Evolutionary conservation across 495 filamentous ascomycete genomes (phyloP).

Genomic region (Penicillium verhagenii): DNA sequence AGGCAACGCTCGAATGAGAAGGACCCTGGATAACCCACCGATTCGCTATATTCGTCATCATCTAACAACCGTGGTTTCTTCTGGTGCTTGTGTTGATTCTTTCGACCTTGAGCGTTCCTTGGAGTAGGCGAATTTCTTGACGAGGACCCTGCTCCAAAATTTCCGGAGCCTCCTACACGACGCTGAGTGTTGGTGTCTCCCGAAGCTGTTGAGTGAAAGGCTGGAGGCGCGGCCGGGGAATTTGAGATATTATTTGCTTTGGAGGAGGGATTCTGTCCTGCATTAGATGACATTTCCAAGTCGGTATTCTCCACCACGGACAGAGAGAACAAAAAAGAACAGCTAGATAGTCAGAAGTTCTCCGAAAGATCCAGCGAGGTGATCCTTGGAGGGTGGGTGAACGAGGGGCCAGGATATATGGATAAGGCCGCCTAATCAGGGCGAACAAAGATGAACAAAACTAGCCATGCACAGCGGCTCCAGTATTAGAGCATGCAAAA

Average conservation of each 20-base stretch:
- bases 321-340: background rate
- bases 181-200: conserved; percentile 57
- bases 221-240: conserved; percentile 36
- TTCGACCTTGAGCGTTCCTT: conserved; percentile 71
- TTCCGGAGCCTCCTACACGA: conserved; percentile 62
- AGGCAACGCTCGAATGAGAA: conserved; percentile 6
- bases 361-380: background rate
- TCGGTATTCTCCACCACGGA: background rate
- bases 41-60: conserved; percentile 84
- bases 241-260: conserved; percentile 47
- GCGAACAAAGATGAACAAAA: background rate
- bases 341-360: background rate
- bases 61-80: conserved; percentile 56
- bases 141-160: conserved; percentile 58
- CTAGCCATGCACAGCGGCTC: conserved; percentile 6
- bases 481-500: background rate
- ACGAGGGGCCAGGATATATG: background rate
- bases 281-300: conserved; percentile 51
- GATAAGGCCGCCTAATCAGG: conserved; percentile 3
- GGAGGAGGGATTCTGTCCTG: conserved; percentile 39
- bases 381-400: background rate
- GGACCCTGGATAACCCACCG: conserved; percentile 47
- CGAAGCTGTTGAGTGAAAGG: conserved; percentile 36
- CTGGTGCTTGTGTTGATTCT: conserved; percentile 70
- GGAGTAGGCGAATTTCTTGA: conserved; percentile 51